Conservation (phyloP, 2,329 filamentous ascomycete genomes). For the Penicillium sp. region DNA sequence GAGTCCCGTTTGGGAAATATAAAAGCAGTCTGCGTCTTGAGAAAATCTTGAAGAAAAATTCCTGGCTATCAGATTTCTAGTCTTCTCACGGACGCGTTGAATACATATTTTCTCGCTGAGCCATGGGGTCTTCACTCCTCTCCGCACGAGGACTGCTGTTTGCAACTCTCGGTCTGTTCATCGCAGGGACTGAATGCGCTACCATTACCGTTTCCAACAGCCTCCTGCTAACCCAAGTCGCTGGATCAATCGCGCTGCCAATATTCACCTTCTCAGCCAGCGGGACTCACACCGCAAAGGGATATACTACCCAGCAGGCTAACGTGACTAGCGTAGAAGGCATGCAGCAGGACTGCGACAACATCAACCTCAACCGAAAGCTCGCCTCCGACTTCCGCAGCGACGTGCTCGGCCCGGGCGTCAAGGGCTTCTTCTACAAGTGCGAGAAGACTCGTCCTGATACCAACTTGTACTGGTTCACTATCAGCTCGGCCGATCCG, state of each 20-base stretch:
- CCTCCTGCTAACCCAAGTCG: conserved; percentile 14
- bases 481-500: conserved; percentile 17
- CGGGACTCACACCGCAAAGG: conserved; percentile 23
- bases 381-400: conserved; percentile 23
- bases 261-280: conserved; percentile 24
- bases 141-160: conserved; percentile 4
- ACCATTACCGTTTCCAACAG: conserved; percentile 16
- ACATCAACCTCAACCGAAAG: conserved; percentile 25
- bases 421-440: conserved; percentile 24
- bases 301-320: conserved; percentile 17
- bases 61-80: too few relatives aligned
- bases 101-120: background rate
- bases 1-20: too few relatives aligned
- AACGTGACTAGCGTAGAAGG: conserved; percentile 11
- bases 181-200: conserved; percentile 8
- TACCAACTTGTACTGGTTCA: conserved; percentile 26
- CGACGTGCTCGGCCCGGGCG: conserved; percentile 17
- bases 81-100: too few relatives aligned
- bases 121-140: background rate
- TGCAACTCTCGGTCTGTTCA: conserved; percentile 11
- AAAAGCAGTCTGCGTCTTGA: too few relatives aligned
- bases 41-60: too few relatives aligned
- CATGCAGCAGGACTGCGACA: conserved; percentile 21
- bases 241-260: conserved; percentile 17
- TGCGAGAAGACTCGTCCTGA: conserved; percentile 21